Base-by-base conservation (phyloP, 106 monocot species). In the Dioscorea zingiberensis region DNA sequence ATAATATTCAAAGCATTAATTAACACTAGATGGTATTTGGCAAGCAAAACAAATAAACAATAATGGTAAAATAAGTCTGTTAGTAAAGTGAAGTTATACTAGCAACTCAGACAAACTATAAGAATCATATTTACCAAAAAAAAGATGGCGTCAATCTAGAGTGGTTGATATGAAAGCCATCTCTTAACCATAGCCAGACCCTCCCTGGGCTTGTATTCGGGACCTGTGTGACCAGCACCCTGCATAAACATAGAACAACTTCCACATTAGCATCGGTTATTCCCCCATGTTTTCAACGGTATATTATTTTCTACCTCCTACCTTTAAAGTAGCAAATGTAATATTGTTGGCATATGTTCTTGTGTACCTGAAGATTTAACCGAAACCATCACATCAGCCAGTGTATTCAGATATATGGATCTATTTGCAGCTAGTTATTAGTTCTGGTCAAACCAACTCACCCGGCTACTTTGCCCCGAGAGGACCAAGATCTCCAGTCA, bases 311-410 rank as follows among this genome's bases (percentile, higher is more conserved):
- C 12, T 22, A 51, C 13, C 21, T 4, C 59, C 29, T 70, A 82
- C 89, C 74, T 89, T 89, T 2, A 82, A 62, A 2, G 85, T 90
- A 4, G 80, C 80, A 75, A 83, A 90, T 38, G 90, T 90, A 45
- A 90, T 26, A 28, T 90, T 78, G 30, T 90, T 80, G 18, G 73
- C 44, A 38, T 80, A 90, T 13, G 38, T 72, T 5, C 66, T 80
- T 12, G 83, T 78, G 44, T 66, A 90, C 48, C 90, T 86, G 68
- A 30, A 45, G 15, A 51, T 38, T 38, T 38, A 68, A 47, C 1
- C 58, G 4, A 29, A 10, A 22, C 13, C 24, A 4, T 4, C 13
- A 63, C 12, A 63, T 29, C 3, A 61, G 28, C 15, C 27, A 29
- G 15, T 16, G 11, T 0, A 26, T 28, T 2, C 4, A 13, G 7